A percentile compares a stretch with the other conserved stretches of the same genome.
Evolutionary conservation across 2,329 filamentous ascomycete species (phyloP).

Genomic region (Cladophialophora yegresii): DNA sequence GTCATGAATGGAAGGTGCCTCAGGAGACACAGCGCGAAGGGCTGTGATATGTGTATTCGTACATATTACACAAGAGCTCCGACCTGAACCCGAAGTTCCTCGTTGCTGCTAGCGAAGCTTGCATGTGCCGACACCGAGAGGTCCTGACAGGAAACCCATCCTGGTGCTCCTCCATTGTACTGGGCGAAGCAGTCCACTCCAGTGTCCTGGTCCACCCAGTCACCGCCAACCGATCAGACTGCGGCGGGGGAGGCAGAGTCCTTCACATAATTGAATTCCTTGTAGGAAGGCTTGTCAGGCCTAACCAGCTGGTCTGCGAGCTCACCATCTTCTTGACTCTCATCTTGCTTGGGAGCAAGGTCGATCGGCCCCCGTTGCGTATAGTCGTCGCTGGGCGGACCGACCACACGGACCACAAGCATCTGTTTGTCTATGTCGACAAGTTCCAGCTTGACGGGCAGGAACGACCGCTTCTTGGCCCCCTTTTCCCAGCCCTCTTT

Average conservation of each 20-base stretch:
- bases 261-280: background rate
- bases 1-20: background rate
- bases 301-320: background rate
- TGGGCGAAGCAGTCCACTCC: background rate
- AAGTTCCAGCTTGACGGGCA: constrained; percentile 16
- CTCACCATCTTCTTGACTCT: background rate
- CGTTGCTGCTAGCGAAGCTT: background rate
- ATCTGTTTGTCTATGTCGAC: constrained; percentile 11
- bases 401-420: constrained; percentile 8
- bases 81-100: background rate
- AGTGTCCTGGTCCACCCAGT: background rate
- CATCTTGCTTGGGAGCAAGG: constrained; percentile 2
- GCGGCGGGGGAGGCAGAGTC: background rate
- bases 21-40: background rate
- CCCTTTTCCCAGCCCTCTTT: constrained; percentile 17
- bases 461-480: background rate
- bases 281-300: background rate
- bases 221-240: background rate
- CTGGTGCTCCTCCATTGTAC: background rate
- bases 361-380: constrained; percentile 6
- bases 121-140: background rate
- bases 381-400: constrained; percentile 19
- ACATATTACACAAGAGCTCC: background rate
- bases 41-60: background rate
- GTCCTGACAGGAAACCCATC: background rate